These are phyloP conservation scores for Nicotiana undulata DNA, from an alignment of 257 asterid species.

Conservation along the genomic window DNA sequence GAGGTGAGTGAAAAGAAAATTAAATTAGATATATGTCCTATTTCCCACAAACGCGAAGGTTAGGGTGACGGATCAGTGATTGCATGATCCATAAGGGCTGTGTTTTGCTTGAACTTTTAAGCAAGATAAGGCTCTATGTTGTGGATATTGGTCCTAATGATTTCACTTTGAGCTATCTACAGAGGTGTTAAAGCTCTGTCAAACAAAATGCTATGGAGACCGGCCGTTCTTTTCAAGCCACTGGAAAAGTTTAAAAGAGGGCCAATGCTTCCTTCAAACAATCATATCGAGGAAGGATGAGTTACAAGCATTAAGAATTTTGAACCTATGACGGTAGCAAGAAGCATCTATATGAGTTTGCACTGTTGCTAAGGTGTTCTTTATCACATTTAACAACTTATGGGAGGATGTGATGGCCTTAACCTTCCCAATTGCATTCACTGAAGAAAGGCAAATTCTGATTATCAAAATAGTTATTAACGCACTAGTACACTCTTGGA, in stretches of 20 bases:
- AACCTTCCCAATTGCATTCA: neutral
- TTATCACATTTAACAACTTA: neutral
- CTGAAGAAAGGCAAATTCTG: neutral
- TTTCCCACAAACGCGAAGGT: neutral
- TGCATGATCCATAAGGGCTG: neutral
- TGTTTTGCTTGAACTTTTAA: neutral
- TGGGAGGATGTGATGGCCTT: neutral
- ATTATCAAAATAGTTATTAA: neutral
- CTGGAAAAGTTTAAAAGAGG: neutral
- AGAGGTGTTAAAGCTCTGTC: neutral
- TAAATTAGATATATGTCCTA: neutral
- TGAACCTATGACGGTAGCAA: neutral
- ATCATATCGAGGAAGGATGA: neutral
- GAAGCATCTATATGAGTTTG: neutral
- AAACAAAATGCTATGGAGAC: neutral
- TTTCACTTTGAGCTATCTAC: neutral
- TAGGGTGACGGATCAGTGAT: neutral
- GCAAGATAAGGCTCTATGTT: constrained; percentile 1
- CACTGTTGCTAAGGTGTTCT: constrained; percentile 1
- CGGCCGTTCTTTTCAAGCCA: neutral
- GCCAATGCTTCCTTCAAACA: neutral
- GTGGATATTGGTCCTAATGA: constrained; percentile 1
- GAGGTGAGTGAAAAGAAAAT: neutral
- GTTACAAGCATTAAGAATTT: neutral
- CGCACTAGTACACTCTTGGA: neutral